Evolutionary conservation across 1,284 basidiomycete genomes (phyloP).

Genomic region (Naganishia liquefaciens): DNA sequence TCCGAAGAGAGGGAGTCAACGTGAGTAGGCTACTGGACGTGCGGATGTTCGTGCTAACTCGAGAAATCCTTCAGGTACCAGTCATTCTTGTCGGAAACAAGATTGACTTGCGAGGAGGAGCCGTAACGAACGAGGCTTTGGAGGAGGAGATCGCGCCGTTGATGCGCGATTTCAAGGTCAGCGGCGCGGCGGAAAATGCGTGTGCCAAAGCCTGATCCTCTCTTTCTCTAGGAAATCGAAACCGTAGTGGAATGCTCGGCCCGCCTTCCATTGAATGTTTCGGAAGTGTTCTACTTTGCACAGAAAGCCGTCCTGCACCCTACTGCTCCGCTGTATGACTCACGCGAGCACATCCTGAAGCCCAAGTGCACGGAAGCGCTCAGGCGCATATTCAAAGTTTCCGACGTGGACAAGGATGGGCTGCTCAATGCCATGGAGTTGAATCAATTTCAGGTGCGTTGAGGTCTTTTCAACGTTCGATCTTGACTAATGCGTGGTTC

Average conservation of each 20-base stretch:
- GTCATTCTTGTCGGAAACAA: conserved; percentile 98
- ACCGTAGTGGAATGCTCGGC: conserved; percentile 98
- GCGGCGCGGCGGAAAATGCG: conserved; percentile 38
- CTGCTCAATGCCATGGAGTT: conserved; percentile 85
- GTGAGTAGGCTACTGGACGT: conserved; percentile 55
- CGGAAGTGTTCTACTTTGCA: conserved; percentile 98
- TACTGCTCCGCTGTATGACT: conserved; percentile 95
- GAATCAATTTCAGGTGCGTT: conserved; percentile 88
- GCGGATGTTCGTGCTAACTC: background rate
- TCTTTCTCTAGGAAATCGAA: conserved; percentile 76
- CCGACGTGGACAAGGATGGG: conserved; percentile 92
- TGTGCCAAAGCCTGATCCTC: conserved; percentile 14
- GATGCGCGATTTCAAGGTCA: conserved; percentile 94
- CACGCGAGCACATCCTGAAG: conserved; percentile 93
- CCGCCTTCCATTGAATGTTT: conserved; percentile 83
- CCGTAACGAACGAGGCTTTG: conserved; percentile 89
- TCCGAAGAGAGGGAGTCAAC: conserved; percentile 91
- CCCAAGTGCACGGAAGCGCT: conserved; percentile 87
- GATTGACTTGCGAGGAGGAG: conserved; percentile 88
- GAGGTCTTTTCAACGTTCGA: too few relatives aligned
- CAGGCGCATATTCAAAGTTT: conserved; percentile 91
- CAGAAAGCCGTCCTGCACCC: conserved; percentile 98
- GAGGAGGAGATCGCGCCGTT: conserved; percentile 93
- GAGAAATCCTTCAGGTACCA: conserved; percentile 66
- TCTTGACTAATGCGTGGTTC: background rate